These are phyloP conservation scores for Mortierella sp. DNA, from an alignment of 371 early-diverging fungal genomes.

Conservation along the genomic window DNA sequence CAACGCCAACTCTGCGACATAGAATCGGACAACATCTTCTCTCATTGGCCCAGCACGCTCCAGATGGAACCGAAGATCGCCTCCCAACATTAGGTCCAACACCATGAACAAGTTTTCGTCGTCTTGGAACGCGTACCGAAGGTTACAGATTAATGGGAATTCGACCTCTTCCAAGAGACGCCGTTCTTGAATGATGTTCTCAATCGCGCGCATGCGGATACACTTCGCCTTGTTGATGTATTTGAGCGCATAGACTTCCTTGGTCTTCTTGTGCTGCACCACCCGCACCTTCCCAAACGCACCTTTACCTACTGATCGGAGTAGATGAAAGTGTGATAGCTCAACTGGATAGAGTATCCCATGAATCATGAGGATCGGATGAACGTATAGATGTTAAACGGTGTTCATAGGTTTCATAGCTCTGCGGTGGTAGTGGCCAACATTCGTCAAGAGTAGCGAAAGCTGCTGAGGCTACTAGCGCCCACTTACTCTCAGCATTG, in stretches of 20 bases:
- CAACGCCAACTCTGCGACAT: constrained; percentile 79
- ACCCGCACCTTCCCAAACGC: constrained; percentile 85
- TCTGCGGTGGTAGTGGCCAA: no score
- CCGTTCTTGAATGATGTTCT: constrained; percentile 80
- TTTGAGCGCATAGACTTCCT: constrained; percentile 79
- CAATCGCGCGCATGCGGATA: constrained; percentile 72
- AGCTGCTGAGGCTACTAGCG: background rate
- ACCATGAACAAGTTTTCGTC: constrained; percentile 77
- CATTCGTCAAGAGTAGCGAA: background rate
- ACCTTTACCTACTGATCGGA: constrained; percentile 79
- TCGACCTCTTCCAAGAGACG: constrained; percentile 72
- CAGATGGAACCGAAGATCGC: constrained; percentile 87
- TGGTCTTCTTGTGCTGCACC: constrained; percentile 84
- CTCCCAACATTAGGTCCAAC: constrained; percentile 86
- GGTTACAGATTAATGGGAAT: constrained; percentile 66
- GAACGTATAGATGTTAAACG: no score
- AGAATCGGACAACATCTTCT: constrained; percentile 83
- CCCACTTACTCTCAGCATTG: constrained; percentile 58
- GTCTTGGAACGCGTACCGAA: constrained; percentile 76
- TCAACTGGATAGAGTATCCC: no score
- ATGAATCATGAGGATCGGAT: no score
- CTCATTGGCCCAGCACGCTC: constrained; percentile 67
- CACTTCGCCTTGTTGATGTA: constrained; percentile 85
- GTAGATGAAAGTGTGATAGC: constrained; percentile 72
- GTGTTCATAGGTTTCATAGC: no score